Evolutionary conservation across 2,329 filamentous ascomycete species (phyloP).

Genomic region (Fusarium phyllophilum): DNA sequence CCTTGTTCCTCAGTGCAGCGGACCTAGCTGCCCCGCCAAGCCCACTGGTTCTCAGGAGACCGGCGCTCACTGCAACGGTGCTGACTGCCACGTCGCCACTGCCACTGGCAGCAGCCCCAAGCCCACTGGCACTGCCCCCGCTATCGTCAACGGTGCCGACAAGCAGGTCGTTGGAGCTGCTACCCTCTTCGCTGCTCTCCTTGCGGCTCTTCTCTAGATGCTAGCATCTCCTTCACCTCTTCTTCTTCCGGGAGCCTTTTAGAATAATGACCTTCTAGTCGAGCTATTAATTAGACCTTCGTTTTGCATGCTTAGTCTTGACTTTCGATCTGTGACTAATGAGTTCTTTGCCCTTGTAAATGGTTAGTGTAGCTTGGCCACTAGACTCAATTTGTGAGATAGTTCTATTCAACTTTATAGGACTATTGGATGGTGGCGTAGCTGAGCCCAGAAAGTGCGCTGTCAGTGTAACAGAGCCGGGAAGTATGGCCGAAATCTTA

Average conservation of each 20-base stretch:
- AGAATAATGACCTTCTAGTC: background rate
- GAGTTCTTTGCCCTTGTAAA: accelerated
- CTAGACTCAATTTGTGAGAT: background rate
- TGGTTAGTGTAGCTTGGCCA: accelerated
- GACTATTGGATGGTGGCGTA: background rate
- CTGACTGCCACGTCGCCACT: background rate
- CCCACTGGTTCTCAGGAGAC: background rate
- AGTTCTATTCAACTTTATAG: background rate
- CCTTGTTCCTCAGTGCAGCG: background rate
- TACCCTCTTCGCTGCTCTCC: constrained; percentile 30
- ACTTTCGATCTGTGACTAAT: background rate
- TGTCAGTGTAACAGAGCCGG: accelerated
- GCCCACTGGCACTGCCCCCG: background rate
- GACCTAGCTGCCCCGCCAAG: background rate
- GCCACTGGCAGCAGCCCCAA: background rate
- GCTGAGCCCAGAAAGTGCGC: background rate
- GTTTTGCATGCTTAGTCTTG: background rate
- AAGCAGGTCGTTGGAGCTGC: constrained; percentile 33
- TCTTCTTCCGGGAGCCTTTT: background rate
- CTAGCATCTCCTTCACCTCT: background rate
- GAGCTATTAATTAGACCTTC: background rate
- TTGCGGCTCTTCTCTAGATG: constrained; percentile 29
- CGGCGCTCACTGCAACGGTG: background rate
- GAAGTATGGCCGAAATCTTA: background rate
- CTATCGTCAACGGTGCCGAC: constrained; percentile 21